Evolutionary conservation across 2,329 filamentous ascomycete species (phyloP), one percentile per base, ranked within the genome.

Genomic region (Aspergillus sp.): DNA sequence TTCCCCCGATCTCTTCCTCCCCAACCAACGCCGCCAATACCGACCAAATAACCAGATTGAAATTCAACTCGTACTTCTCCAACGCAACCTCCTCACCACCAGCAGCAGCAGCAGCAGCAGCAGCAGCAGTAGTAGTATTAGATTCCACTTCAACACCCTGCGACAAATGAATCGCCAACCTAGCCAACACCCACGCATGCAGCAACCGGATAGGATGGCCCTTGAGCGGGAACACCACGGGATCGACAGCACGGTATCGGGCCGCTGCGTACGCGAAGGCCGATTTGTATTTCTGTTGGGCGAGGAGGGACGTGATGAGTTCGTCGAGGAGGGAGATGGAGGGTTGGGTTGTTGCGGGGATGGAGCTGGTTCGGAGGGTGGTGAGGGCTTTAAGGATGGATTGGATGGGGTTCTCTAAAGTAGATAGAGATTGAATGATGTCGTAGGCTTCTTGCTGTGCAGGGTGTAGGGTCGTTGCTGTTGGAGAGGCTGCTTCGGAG

Each of bases 141-240:
- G 2, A 27, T 27, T 8, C 25, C 25, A 61, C 59, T 49, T 68
- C 62, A 21, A 65, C 63, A 6, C 66, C 66, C 52, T 71, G 69
- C 1, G 69, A 72, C 13, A 72, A 54, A 41, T 66, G 66, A 11
- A 72, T 71, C 3, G 66, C 72, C 27, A 73, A 54, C 48, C 70
- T 73, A 0, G 70, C 73, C 10, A 79, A 60, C 11, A 70, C 63
- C 70, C 72, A 77, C 7, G 68, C 70, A 65, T 78, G 83, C 4
- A 85, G 74, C 2, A 86, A 79, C 0, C 85, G 80, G 7, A 86
- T 75, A 0, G 85, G 85, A 68, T 88, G 84, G 55, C 75, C 74
- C 0, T 71, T 65, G 39, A 80, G 71, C 7, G 79, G 77, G 60
- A 83, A 85, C 2, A 86, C 71, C 2, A 78, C 67, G 0, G 84